Base-by-base conservation (phyloP, 2,329 filamentous ascomycete genomes). In the Tympanopsis confertula region DNA sequence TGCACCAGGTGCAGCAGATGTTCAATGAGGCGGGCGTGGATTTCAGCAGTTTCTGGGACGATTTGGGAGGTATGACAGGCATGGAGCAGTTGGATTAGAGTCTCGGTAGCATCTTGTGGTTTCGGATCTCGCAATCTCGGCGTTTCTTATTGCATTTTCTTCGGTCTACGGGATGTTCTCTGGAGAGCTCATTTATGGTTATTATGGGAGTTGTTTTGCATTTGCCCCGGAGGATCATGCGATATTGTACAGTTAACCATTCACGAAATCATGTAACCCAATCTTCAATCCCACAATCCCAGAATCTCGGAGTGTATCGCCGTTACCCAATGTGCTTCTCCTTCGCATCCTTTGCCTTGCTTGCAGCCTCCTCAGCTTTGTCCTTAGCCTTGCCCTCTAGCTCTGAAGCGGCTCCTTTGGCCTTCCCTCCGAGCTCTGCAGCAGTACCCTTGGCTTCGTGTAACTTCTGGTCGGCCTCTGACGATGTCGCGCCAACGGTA, bases 351-450 rank as follows among this genome's bases (percentile, higher is more conserved):
- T 59, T 56, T 26, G 56, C 58, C 47, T 61, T 45, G 12, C 53
- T 56, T 3, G 47, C 45, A 19, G 57, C 40, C 37, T 64, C 52
- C 37, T 58, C 49, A 28, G 61, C 54, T 47, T 65, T 65, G 19
- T 57, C 61, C 51, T 60, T 56, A 1, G 61, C 62, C 48, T 63
- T 47, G 5, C 61, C 60, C 7, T 47, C 42, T 13, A 60, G 38
- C 46, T 65, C 57, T 22, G 41, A 42, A 4, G 60, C 47, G 62
- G 59, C 38, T 57, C 57, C 45, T 58, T 51, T 10, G 56, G 10
- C 30, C 30, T 13, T 15, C 12, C 15, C 10, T 7, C 7, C 12
- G 15, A 7, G 7, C 17, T 33, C 15, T 7, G 12, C 7, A 7
- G 30, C 30, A 10, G 7, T 10, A 33, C 15, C 30, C 30, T 33